Conservation (phyloP, 306 rosid genomes). For the Ammopiptanthus mongolicus region DNA sequence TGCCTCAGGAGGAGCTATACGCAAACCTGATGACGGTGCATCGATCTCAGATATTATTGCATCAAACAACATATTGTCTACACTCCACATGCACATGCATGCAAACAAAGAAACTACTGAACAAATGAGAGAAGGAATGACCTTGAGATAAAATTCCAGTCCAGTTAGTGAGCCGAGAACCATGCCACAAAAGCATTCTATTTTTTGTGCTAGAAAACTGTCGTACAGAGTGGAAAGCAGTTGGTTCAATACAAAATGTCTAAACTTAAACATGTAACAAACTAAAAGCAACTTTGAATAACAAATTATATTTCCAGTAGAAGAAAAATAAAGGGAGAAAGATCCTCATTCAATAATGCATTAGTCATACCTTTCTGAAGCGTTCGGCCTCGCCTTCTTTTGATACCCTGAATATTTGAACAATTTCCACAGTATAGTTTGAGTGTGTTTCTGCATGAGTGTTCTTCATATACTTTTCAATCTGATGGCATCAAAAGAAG, state of each 20-base stretch:
- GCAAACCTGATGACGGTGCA: conserved; percentile 60
- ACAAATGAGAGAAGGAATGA: conserved; percentile 25
- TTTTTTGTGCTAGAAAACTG: conserved; percentile 69
- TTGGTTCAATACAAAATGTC: conserved; percentile 8
- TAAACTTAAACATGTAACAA: not conserved
- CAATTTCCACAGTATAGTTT: conserved; percentile 63
- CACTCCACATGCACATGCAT: not conserved
- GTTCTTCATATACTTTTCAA: conserved; percentile 69
- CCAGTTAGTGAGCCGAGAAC: conserved; percentile 97
- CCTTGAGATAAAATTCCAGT: conserved; percentile 98
- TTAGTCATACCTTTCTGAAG: conserved; percentile 65
- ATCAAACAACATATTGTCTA: conserved; percentile 10
- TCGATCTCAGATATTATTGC: conserved; percentile 11
- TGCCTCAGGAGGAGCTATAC: conserved; percentile 98
- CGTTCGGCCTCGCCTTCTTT: conserved; percentile 72
- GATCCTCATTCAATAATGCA: conserved; percentile 7
- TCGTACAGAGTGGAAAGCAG: conserved; percentile 9
- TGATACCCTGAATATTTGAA: conserved; percentile 60
- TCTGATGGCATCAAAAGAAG: conserved; percentile 40
- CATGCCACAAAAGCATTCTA: conserved; percentile 96
- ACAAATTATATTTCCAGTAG: not conserved
- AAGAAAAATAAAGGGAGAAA: not conserved
- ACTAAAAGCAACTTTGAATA: not conserved
- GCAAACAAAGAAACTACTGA: conserved; percentile 1
- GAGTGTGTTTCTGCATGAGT: conserved; percentile 94